These are phyloP conservation scores for Oemleria cerasiformis DNA, from an alignment of 306 rosid species.

Conservation along the genomic window DNA sequence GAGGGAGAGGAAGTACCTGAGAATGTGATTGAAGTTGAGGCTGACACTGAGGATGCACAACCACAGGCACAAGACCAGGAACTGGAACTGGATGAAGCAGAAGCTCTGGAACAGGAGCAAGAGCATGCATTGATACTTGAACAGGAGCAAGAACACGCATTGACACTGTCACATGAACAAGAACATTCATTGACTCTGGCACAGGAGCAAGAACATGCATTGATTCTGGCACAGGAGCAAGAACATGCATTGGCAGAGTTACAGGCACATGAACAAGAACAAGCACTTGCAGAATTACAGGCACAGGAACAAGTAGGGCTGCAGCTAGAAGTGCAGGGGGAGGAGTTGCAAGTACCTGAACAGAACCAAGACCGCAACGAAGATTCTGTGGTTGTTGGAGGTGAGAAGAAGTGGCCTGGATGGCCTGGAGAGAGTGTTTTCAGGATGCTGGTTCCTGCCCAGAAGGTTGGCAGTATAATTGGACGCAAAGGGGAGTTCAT, in stretches of 20 bases:
- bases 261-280: slow-evolving; percentile 19
- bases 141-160: neutral
- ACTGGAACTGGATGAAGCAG: neutral
- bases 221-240: slow-evolving; percentile 14
- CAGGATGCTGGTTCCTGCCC: slow-evolving; percentile 93
- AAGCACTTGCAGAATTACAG: neutral
- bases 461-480: slow-evolving; percentile 94
- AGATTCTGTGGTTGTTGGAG: slow-evolving; percentile 45
- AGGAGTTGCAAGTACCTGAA: slow-evolving; percentile 4
- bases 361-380: slow-evolving; percentile 37
- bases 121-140: neutral
- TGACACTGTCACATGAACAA: neutral
- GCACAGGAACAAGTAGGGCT: slow-evolving; percentile 1
- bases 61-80: neutral
- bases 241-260: slow-evolving; percentile 11
- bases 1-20: slow-evolving; percentile 37
- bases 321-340: slow-evolving; percentile 5
- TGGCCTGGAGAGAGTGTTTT: slow-evolving; percentile 99
- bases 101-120: neutral
- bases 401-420: slow-evolving; percentile 98
- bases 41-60: neutral
- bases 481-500: slow-evolving; percentile 97
- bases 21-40: neutral
- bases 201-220: slow-evolving; percentile 5
- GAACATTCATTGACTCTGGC: neutral